Conservation (phyloP, 148 eudicot genomes). For the Rhododendron ovatum region DNA sequence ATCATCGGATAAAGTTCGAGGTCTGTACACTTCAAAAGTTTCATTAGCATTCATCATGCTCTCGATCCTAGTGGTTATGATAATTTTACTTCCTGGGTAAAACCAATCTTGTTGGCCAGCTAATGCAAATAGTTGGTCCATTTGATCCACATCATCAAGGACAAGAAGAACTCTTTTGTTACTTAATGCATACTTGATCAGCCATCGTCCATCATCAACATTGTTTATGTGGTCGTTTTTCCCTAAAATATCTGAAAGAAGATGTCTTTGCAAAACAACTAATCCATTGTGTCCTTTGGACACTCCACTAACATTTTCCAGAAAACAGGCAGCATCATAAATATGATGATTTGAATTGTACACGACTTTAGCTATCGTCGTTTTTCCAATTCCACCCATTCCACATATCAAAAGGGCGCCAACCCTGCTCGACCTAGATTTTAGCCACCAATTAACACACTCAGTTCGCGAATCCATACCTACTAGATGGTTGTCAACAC, state of each 20-base stretch:
- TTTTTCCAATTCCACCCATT: no score
- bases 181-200: not conserved
- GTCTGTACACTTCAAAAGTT: not conserved
- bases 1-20: fast-evolving
- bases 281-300: no score
- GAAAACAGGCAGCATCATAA: no score
- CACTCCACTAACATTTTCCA: no score
- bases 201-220: not conserved
- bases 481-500: not conserved
- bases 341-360: no score
- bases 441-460: not conserved
- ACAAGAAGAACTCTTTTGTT: not conserved
- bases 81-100: not conserved
- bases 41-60: not conserved
- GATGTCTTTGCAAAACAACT: no score
- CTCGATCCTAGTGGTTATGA: not conserved
- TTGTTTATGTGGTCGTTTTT: no score
- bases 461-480: not conserved
- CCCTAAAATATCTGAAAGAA: no score
- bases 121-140: not conserved
- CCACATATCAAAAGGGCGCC: no score
- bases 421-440: no score
- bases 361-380: no score
- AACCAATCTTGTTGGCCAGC: not conserved
- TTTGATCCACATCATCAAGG: not conserved